These are phyloP conservation scores for Pugionium dolabratum DNA, from an alignment of 345 rosid genomes.

Conservation along the genomic window DNA sequence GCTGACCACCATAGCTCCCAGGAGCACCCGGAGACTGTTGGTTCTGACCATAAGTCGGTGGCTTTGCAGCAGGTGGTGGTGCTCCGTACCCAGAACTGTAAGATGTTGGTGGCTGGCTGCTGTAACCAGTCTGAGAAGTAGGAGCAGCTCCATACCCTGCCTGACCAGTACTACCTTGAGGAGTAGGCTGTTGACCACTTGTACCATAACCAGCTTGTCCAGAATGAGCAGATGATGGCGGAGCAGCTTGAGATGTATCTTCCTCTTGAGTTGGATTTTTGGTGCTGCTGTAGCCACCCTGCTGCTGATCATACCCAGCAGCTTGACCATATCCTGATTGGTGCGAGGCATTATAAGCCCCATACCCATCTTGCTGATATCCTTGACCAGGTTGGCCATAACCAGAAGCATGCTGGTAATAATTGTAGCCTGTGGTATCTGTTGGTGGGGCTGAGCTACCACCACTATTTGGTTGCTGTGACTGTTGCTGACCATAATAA, in stretches of 20 bases:
- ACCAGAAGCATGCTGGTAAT: conserved; percentile 67
- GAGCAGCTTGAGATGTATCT: conserved; percentile 64
- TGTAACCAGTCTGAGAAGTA: conserved; percentile 75
- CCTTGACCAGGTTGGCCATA: conserved; percentile 82
- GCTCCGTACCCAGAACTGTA: conserved; percentile 82
- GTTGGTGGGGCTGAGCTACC: conserved; percentile 67
- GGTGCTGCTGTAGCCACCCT: conserved; percentile 62
- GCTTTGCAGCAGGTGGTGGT: conserved; percentile 56
- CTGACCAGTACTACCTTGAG: conserved; percentile 58
- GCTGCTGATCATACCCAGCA: conserved; percentile 71
- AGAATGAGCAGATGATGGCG: conserved; percentile 50
- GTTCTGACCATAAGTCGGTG: conserved; percentile 73
- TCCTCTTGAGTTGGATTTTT: conserved; percentile 73
- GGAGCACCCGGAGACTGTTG: conserved; percentile 79
- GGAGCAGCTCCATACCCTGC: conserved; percentile 73
- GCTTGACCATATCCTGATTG: conserved; percentile 84
- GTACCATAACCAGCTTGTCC: conserved; percentile 63
- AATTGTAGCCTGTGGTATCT: conserved; percentile 66
- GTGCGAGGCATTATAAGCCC: conserved; percentile 60
- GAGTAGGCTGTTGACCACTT: conserved; percentile 58
- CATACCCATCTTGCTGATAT: conserved; percentile 78
- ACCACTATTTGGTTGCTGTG: conserved; percentile 62
- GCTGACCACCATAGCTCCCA: conserved; percentile 66
- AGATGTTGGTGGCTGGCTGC: conserved; percentile 57
- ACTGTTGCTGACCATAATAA: conserved; percentile 78